Conservation (phyloP, 805 yeast genomes). For the Blastobotrys attinorum region DNA sequence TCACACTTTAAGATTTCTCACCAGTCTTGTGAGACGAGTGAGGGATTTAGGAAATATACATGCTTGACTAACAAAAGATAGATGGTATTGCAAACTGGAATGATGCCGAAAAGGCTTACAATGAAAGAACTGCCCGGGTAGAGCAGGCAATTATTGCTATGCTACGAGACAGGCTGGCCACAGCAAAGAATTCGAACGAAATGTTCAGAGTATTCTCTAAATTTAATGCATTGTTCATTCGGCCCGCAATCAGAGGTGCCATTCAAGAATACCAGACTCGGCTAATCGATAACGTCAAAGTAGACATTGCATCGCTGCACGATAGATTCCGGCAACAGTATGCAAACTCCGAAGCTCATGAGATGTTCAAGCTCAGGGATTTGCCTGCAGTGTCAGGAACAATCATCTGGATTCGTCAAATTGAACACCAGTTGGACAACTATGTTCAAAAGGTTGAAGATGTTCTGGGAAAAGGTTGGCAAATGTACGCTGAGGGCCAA, state of each 20-base stretch:
- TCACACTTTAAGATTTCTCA: too few species aligned
- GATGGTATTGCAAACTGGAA: constrained; percentile 33
- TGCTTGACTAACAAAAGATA: not conserved
- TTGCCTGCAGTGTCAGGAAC: constrained; percentile 42
- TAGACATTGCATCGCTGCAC: constrained; percentile 40
- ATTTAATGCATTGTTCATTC: constrained; percentile 40
- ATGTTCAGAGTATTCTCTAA: constrained; percentile 45
- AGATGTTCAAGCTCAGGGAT: constrained; percentile 35
- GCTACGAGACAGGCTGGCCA: constrained; percentile 33
- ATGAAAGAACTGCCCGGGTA: constrained; percentile 34
- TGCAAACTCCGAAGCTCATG: constrained; percentile 25
- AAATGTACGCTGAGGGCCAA: constrained; percentile 55
- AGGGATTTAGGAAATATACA: too few species aligned
- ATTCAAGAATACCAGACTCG: constrained; percentile 51
- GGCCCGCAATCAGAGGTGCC: constrained; percentile 51
- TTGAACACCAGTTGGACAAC: constrained; percentile 36
- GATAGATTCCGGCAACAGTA: constrained; percentile 31
- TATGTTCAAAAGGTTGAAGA: constrained; percentile 40
- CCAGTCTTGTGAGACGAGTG: too few species aligned
- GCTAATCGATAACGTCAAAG: constrained; percentile 41
- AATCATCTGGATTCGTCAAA: constrained; percentile 47
- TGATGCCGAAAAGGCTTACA: constrained; percentile 35
- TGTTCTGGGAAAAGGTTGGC: constrained; percentile 57
- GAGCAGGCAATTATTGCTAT: constrained; percentile 40
- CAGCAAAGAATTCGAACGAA: constrained; percentile 37